Base-by-base conservation (phyloP, 2,329 filamentous ascomycete species). In the Metarhizium robertsii region DNA sequence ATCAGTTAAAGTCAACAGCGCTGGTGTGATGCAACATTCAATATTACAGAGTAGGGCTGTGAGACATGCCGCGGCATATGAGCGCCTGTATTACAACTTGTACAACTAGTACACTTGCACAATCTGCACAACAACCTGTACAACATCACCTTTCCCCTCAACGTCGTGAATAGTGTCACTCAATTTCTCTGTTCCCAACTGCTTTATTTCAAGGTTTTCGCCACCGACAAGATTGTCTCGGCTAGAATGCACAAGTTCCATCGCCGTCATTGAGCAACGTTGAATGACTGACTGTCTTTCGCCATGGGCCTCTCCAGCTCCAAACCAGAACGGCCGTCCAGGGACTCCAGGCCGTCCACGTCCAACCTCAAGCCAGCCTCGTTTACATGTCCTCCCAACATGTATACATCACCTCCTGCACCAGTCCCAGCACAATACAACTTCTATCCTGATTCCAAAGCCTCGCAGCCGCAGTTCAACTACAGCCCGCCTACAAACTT, bases 281-380 rank as follows among this genome's bases (percentile, higher is more conserved):
- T 30, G 3, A 30, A 30, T 48, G 45, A 48, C 10, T 11, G 30
- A 8, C 32, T 34, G 32, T 20, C 8, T 29, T 20, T 59, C 55
- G 59, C 52, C 32, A 68, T 68, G 66, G 65, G 66, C 38, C 66
- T 64, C 61, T 67, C 68, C 58, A 60, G 60, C 55, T 53, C 51
- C 51, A 53, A 46, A n/a, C 30, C 50, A 25, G 25, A 20, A 11
- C n/a, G 25, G 43, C 50, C 34, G 30, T 25, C 43, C 42, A 40
- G 11, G 2, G 20, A 3, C 20, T 25, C 20, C 20, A 25, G 25
- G 43, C 50, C 34, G 30, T 25, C 43, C 42, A 40, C 6, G 2
- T 32, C 38, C 7, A 45, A 43, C 4, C 51, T 47, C 42, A 46
- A 53, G 16, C 40, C 13, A 29, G 51, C 59, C 4, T 56, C 59